Percentiles rank a stretch among this genome's conserved stretches.
Conservation (phyloP, 2,329 filamentous ascomycete genomes). For the Canariomyces notabilis region DNA sequence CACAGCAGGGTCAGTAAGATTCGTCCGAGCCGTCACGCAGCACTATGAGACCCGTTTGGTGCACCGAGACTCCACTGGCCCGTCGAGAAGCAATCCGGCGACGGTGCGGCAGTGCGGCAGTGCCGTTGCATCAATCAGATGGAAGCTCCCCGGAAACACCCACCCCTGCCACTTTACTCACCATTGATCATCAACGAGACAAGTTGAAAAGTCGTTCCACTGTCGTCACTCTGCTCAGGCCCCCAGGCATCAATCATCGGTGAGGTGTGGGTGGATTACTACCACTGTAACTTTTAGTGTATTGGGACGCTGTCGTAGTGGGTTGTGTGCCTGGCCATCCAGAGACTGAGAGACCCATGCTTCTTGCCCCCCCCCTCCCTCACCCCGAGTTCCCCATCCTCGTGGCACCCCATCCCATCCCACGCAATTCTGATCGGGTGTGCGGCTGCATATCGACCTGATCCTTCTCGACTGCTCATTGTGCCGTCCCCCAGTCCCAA, state of each 20-base stretch:
- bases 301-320: background rate
- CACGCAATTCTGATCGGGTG: conserved; percentile 16
- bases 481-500: conserved; percentile 5
- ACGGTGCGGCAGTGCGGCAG: conserved; percentile 23
- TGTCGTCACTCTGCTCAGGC: conserved; percentile 16
- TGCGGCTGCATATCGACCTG: conserved; percentile 23
- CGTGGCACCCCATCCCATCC: conserved; percentile 1
- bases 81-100: conserved; percentile 18
- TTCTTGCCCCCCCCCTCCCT: conserved; percentile 4
- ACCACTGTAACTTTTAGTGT: conserved; percentile 3
- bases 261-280: conserved; percentile 19
- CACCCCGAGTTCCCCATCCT: too few species aligned
- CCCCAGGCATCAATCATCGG: background rate
- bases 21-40: conserved; percentile 20
- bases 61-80: conserved; percentile 14
- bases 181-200: conserved; percentile 22
- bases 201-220: too few species aligned
- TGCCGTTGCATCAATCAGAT: conserved; percentile 8
- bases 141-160: conserved; percentile 4
- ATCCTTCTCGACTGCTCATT: conserved; percentile 6
- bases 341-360: background rate
- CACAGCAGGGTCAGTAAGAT: conserved; percentile 11
- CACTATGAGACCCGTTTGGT: conserved; percentile 10
- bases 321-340: conserved; percentile 11
- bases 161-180: conserved; percentile 20